A percentile compares a stretch with the other conserved stretches of the same genome.
Conservation (phyloP, 2,329 filamentous ascomycete species). For the Ophiocordyceps polyrhachis-furcata region DNA sequence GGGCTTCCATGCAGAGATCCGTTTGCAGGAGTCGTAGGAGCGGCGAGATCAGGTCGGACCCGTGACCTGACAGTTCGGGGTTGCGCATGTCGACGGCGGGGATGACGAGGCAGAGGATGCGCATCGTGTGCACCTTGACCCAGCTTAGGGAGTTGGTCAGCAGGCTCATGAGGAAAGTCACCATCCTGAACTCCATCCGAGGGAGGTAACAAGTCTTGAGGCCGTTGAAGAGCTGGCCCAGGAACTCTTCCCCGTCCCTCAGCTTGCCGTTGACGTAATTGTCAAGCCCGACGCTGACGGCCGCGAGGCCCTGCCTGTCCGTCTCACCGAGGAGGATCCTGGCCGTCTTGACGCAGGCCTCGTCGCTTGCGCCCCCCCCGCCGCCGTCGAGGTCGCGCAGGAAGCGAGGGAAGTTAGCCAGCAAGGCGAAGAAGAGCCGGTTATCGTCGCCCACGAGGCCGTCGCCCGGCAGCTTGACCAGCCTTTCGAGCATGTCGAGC, state of each 20-base stretch:
- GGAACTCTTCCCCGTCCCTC: constrained; percentile 53
- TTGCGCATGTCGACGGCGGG: constrained; percentile 87
- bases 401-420: constrained; percentile 84
- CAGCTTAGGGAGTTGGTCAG: constrained; percentile 76
- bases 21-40: constrained; percentile 78
- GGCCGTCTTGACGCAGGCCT: constrained; percentile 38
- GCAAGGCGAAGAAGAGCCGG: constrained; percentile 64
- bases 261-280: constrained; percentile 51
- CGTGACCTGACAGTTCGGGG: constrained; percentile 73
- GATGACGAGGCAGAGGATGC: constrained; percentile 67
- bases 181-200: constrained; percentile 60
- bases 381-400: constrained; percentile 55
- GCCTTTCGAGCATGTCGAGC: constrained; percentile 55
- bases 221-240: constrained; percentile 53
- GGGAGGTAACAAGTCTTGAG: constrained; percentile 67
- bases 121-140: constrained; percentile 89
- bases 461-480: constrained; percentile 64
- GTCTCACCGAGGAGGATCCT: constrained; percentile 53
- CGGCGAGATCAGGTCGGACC: constrained; percentile 87
- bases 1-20: constrained; percentile 79
- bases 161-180: constrained; percentile 81
- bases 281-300: constrained; percentile 50
- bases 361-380: constrained; percentile 33
- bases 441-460: constrained; percentile 65
- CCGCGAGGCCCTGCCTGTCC: constrained; percentile 48